A percentile compares a stretch with the other conserved stretches of the same genome.
phyloP scores from a whole-genome alignment of 805 yeast species.

The Candida dajiaensis region DNA sequence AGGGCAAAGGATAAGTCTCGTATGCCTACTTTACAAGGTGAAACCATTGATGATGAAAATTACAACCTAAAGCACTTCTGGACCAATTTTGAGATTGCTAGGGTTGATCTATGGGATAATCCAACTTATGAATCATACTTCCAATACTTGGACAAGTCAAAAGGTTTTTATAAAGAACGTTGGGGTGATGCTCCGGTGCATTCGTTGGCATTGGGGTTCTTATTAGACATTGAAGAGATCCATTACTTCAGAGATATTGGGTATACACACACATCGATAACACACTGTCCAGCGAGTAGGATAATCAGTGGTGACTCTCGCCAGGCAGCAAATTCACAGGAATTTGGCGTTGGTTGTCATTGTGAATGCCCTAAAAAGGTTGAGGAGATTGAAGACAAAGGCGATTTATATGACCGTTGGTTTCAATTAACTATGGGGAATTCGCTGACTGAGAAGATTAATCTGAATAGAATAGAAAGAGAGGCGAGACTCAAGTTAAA shows the following conservation, averaged over 20 bases:
- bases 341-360: conserved; percentile 72
- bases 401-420: conserved; percentile 51
- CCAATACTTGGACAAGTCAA: conserved; percentile 57
- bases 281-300: conserved; percentile 67
- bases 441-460: neutral
- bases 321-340: conserved; percentile 35
- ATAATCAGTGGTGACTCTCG: conserved; percentile 28
- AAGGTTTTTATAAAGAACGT: conserved; percentile 86
- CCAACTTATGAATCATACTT: conserved; percentile 63
- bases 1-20: conserved; percentile 30
- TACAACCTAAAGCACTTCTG: conserved; percentile 85
- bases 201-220: conserved; percentile 77
- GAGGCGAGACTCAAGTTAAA: neutral
- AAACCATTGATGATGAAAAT: conserved; percentile 58
- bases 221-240: conserved; percentile 59
- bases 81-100: conserved; percentile 91
- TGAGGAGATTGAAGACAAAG: conserved; percentile 50
- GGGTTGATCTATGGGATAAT: conserved; percentile 67
- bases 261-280: conserved; percentile 71
- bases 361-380: conserved; percentile 66
- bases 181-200: conserved; percentile 99
- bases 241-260: conserved; percentile 95
- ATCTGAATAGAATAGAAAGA: neutral
- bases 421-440: conserved; percentile 26
- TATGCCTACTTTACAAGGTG: conserved; percentile 35